phyloP scores from a whole-genome alignment of 352 stramenopile genomes.

The Globisporangium nodosum region DNA sequence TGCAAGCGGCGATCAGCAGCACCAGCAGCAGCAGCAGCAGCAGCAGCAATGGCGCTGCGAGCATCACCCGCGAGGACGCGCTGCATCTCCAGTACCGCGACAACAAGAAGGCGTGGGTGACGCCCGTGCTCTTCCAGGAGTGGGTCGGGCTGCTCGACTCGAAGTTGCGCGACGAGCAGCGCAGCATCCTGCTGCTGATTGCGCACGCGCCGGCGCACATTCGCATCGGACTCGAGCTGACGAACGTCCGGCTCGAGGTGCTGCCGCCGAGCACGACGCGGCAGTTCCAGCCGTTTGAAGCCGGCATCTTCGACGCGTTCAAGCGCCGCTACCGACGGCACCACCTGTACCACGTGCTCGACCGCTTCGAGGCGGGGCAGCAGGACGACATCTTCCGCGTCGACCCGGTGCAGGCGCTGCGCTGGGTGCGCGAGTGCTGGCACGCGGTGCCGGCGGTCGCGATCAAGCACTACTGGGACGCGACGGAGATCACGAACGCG shows the following conservation, averaged over 20 bases:
- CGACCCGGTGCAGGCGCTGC: conserved; percentile 44
- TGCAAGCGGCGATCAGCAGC: conserved; percentile 2
- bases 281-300: conserved; percentile 54
- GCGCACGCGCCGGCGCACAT: conserved; percentile 41
- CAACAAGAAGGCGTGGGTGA: conserved; percentile 52
- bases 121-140: conserved; percentile 54
- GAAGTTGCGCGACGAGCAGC: conserved; percentile 35
- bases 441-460: conserved; percentile 22
- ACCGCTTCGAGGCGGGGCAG: conserved; percentile 39
- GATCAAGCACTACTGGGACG: conserved; percentile 38
- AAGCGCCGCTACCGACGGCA: conserved; percentile 50
- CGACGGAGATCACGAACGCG: conserved; percentile 22
- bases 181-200: conserved; percentile 36
- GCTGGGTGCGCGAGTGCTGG: conserved; percentile 47
- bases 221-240: conserved; percentile 39
- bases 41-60: not conserved
- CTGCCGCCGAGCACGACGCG: conserved; percentile 34
- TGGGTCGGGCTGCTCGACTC: conserved; percentile 44
- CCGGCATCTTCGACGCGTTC: conserved; percentile 43
- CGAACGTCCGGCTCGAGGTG: conserved; percentile 44
- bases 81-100: conserved; percentile 43
- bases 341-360: conserved; percentile 47
- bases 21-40: not conserved
- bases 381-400: conserved; percentile 40
- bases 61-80: not conserved